Base-by-base conservation (phyloP, 2,329 filamentous ascomycete species). In the Mycocentrospora acerina region DNA sequence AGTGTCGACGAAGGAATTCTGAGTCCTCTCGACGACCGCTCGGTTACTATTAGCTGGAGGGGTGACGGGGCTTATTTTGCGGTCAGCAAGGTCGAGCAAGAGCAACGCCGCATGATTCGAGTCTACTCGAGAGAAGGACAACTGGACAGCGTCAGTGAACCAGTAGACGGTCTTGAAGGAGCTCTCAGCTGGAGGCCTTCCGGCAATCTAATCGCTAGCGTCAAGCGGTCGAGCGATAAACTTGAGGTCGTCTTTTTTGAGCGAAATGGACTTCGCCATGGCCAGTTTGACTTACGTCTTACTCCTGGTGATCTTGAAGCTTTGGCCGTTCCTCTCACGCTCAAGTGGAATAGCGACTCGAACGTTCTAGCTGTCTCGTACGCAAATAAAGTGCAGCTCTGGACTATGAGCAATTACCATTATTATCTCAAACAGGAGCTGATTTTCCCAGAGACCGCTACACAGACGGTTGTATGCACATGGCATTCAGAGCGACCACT, bases 341-440 rank as follows among this genome's bases (percentile, higher is more conserved):
- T 98, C 11, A 77, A 80, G 32, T 98, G 93, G 93, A 98, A 96
- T 60, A 78, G 82, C 4, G 91, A 98, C 63, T 98, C 93, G 0
- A 91, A 84, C 2, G 88, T 95, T 1, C 76, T 98, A 30, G 90
- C 91, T 5, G 83, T 96, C n/a, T 75, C 80, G 1, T 81, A 90
- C 53, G 73, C 74, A 22, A 80, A 90, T 48, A 78, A 81, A 39
- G 72, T 93, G n/a, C 93, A 98, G 61, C 73, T 98, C 1, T 98
- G 93, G 93, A 95, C 90, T 1, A 95, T 86, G 78, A 87, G 89
- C 14, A 98, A 98, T 65, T 98, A 98, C 55, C 88, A 97, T 63
- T 98, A 93, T 80, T 97, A 97, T 65, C 75, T 98, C 12, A 98
- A 98, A 71, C 90, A 95, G 64, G 90, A 96, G 62, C 75, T 96